Percentiles rank a stretch among this genome's conserved stretches.
These are phyloP conservation scores for Clitopilus passeckerianus DNA, from an alignment of 768 basidiomycete genomes.

Conservation along the genomic window DNA sequence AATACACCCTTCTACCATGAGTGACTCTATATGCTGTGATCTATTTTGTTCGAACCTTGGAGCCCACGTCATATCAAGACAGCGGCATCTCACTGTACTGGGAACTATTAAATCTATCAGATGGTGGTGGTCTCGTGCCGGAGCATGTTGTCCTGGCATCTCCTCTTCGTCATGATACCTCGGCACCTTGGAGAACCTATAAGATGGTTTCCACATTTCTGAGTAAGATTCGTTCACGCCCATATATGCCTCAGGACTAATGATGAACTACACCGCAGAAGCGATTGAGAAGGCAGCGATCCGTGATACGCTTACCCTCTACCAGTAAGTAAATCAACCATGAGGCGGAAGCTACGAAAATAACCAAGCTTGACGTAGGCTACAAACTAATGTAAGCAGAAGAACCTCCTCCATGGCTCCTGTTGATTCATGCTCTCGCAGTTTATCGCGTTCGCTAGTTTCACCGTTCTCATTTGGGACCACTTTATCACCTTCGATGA, in stretches of 20 bases:
- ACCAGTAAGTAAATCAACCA: neutral
- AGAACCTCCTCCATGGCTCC: slow-evolving; percentile 1
- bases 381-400: neutral
- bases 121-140: too few relatives aligned
- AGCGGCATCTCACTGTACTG: too few relatives aligned
- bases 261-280: neutral
- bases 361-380: neutral
- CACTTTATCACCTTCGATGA: slow-evolving; percentile 48
- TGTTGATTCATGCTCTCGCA: slow-evolving; percentile 13
- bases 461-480: slow-evolving; percentile 50
- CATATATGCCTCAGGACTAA: too few relatives aligned
- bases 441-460: slow-evolving; percentile 49
- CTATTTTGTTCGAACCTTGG: too few relatives aligned
- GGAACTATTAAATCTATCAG: too few relatives aligned
- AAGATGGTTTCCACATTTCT: neutral
- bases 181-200: neutral
- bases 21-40: too few relatives aligned
- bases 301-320: neutral
- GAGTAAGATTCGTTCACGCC: too few relatives aligned
- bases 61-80: too few relatives aligned
- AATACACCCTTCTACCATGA: too few relatives aligned
- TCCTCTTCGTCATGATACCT: too few relatives aligned
- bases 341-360: too few relatives aligned
- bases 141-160: too few relatives aligned
- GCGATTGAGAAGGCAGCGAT: neutral